Conservation (phyloP, 495 filamentous ascomycete species). For the Viridothelium virens region DNA sequence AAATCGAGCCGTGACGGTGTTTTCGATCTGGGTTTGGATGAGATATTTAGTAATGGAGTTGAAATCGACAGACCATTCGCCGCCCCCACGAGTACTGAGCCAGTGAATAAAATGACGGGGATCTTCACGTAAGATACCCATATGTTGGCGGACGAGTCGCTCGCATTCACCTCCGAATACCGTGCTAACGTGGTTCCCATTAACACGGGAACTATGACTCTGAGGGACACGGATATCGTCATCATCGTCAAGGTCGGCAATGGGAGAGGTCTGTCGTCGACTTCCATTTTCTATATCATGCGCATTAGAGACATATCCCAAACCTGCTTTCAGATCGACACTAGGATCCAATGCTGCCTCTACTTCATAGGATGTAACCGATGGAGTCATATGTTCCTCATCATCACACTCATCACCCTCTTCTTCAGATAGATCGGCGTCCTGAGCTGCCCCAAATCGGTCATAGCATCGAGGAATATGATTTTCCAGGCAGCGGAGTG, state of each 20-base stretch:
- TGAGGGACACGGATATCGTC: slow-evolving; percentile 24
- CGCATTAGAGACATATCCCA: slow-evolving; percentile 13
- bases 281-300: slow-evolving; percentile 37
- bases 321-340: slow-evolving; percentile 1
- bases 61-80: slow-evolving; percentile 76
- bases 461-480: slow-evolving; percentile 57
- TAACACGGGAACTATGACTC: not conserved
- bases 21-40: slow-evolving; percentile 66
- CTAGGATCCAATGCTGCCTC: slow-evolving; percentile 28
- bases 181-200: not conserved
- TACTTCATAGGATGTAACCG: slow-evolving; percentile 13
- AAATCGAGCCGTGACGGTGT: slow-evolving; percentile 64
- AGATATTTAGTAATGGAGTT: slow-evolving; percentile 57
- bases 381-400: not conserved
- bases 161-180: not conserved
- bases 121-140: slow-evolving; percentile 65
- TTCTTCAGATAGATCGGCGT: not conserved
- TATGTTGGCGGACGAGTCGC: slow-evolving; percentile 41
- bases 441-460: slow-evolving; percentile 15
- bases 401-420: slow-evolving; percentile 8
- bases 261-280: slow-evolving; percentile 29
- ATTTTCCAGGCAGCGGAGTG: slow-evolving; percentile 62
- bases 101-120: slow-evolving; percentile 59
- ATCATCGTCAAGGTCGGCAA: slow-evolving; percentile 38
- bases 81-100: slow-evolving; percentile 46